Base-by-base conservation (phyloP, 257 asterid species). In the Solanum pinnatisectum region DNA sequence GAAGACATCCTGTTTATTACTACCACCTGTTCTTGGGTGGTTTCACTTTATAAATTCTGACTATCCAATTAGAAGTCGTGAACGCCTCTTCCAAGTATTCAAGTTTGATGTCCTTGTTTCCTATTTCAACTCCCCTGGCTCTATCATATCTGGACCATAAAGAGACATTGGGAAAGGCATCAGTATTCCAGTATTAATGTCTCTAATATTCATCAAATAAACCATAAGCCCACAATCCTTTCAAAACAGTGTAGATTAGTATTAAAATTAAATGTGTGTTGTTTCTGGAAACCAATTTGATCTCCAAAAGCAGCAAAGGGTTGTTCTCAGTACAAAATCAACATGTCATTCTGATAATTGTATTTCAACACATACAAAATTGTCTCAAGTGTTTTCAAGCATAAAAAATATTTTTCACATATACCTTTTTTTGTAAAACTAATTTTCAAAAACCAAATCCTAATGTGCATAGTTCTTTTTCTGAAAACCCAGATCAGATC, bases 51-150 rank as follows among this genome's bases (percentile, higher is more conserved):
- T 96, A 96, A 89, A 97, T 97, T 86, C 99, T 94, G 60, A 97
- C 95, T 78, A 97, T 97, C 99, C 99, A 97, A 89, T 97, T 97
- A 13, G 98, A 96, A 9, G 99, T 97, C 0, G 99, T 97, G 91
- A 94, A 95, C 35, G 99, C 99, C 92, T 97, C 99, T 94, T 96
- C 99, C 90, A 97, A 91, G 89, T 97, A 89, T 84, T 97, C 95
- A 16, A 97, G 95, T 94, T 96, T 97, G 89, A 97, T 88, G 89
- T 97, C 99, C 89, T 97, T 97, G 77, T 97, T 96, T 89, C 99
- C 99, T 3, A 96, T 97, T 91, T 97, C 99, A 39, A 97, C 99
- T 9, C 99, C 99, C 74, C 99, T 94, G 32, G 99, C 99, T 89
- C 99, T 92, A 89, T 97, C 99, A 25, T 92, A 97, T 63, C 99